These are phyloP conservation scores for Arthrobotrys megalospora DNA, from an alignment of 2,329 filamentous ascomycete genomes.

Conservation along the genomic window DNA sequence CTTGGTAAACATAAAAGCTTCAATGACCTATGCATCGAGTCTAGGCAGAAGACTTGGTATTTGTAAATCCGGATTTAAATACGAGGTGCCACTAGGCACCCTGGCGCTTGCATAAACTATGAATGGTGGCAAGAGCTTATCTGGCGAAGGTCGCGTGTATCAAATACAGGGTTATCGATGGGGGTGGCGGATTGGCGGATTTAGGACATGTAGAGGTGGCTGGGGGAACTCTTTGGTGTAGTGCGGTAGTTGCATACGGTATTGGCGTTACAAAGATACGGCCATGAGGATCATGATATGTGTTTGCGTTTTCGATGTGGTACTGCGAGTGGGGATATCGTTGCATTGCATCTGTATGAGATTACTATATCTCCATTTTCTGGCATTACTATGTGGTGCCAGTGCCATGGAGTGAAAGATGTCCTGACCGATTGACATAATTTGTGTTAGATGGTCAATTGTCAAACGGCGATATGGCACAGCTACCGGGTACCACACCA, in stretches of 20 bases:
- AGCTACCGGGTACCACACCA: slow-evolving; percentile 27
- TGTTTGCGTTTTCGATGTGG: too few relatives aligned
- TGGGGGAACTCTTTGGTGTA: not conserved
- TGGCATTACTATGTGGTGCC: too few relatives aligned
- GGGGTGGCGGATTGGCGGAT: slow-evolving; percentile 16
- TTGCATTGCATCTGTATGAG: too few relatives aligned
- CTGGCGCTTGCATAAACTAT: not conserved
- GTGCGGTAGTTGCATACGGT: too few relatives aligned
- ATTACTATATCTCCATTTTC: too few relatives aligned
- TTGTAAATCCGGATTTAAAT: slow-evolving; percentile 30
- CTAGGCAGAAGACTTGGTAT: slow-evolving; percentile 27
- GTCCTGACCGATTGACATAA: not conserved
- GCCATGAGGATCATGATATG: not conserved
- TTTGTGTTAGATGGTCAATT: not conserved
- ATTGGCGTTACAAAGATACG: too few relatives aligned
- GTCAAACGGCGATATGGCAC: slow-evolving; percentile 7
- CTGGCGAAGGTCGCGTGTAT: slow-evolving; percentile 19
- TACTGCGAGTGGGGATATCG: too few relatives aligned
- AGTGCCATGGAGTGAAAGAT: not conserved
- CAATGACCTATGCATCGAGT: not conserved
- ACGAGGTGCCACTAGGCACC: slow-evolving; percentile 7
- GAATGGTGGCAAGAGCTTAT: slow-evolving; percentile 13
- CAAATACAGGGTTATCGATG: not conserved
- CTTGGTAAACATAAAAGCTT: not conserved
- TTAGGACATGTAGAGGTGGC: not conserved